A percentile compares a stretch with the other conserved stretches of the same genome.
Conservation (phyloP, 768 basidiomycete species). For the Pluteus cervinus region DNA sequence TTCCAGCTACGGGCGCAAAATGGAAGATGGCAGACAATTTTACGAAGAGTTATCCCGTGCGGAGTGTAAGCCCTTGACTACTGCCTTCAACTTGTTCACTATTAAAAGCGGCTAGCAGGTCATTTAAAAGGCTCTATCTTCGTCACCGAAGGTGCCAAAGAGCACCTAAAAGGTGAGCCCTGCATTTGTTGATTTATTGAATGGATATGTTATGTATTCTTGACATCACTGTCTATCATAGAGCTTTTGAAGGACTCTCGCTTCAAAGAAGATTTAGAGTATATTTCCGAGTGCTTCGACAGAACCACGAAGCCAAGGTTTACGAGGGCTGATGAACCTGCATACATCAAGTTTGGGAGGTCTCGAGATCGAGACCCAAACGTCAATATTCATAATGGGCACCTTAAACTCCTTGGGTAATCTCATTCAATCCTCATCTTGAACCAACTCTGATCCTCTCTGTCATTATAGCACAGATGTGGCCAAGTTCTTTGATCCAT, state of each 20-base stretch:
- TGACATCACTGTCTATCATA: too few relatives aligned
- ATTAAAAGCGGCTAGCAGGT: constrained; percentile 26
- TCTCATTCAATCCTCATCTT: constrained; percentile 3
- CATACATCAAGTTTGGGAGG: constrained; percentile 43
- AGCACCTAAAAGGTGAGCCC: constrained; percentile 31
- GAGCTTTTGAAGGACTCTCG: constrained; percentile 35
- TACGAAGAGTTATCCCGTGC: constrained; percentile 46
- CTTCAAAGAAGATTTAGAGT: constrained; percentile 33
- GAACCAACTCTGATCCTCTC: not conserved
- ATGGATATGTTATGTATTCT: not conserved
- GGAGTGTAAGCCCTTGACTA: constrained; percentile 34
- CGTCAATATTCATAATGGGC: constrained; percentile 38
- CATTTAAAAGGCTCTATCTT: constrained; percentile 48
- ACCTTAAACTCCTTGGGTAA: constrained; percentile 35
- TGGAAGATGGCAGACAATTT: constrained; percentile 12
- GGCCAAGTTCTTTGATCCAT: constrained; percentile 4
- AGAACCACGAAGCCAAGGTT: constrained; percentile 42
- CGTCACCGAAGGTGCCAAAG: constrained; percentile 36
- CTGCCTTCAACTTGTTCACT: too few relatives aligned
- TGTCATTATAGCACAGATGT: constrained; percentile 3
- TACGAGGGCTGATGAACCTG: constrained; percentile 27
- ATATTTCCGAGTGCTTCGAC: constrained; percentile 39
- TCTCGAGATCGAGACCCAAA: constrained; percentile 32
- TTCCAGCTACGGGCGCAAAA: constrained; percentile 41
- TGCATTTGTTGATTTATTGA: not conserved